Base-by-base conservation (phyloP, 176 grass and related monocot species). In the Raddia distichophylla region DNA sequence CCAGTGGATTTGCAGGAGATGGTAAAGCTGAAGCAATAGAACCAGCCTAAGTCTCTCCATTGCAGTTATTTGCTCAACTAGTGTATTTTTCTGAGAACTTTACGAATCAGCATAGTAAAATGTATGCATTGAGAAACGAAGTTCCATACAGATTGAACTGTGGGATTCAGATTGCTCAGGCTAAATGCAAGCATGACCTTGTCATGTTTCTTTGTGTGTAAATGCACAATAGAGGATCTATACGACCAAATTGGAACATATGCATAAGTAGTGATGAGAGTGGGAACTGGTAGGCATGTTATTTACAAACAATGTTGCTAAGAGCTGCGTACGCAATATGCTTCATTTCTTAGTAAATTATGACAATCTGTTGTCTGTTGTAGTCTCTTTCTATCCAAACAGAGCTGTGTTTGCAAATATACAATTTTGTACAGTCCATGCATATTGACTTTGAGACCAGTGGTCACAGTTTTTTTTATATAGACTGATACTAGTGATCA, bases 1-100 rank as follows among this genome's bases (percentile, higher is more conserved):
- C 93, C 93, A 34, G 54, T 86, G 85, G 83, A 90, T 75, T 79
- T 96, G 76, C 85, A 75, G 76, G 51, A 89, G 47, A 77, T 94
- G 89, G 63, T 86, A 40, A 82, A 80, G 74, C 37, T 63, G 42
- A 90, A 90, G 60, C 49, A 63, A 20, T 93, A 93, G 84, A 77
- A 82, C 67, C 63, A 50, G 44, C 69, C 52, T 87, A 20, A 48
- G 76, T 27, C 57, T 67, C 55, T 67, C 55, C 69, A 78, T 78
- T 79, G 35, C 62, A 78, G 17, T 50, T 71, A 65, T 10, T 74
- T 67, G 68, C 68, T 67, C 22, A 75, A 46, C 62, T 84, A 69
- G 11, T 16, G 2, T 10, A 42, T 58, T 76, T 45, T 66, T 9
- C 32, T 64, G 34, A 71, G 61, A 3, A 74, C 19, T 59, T n/a